These are phyloP conservation scores for Aspergillus sergii DNA, from an alignment of 2,329 filamentous ascomycete species.

Conservation along the genomic window DNA sequence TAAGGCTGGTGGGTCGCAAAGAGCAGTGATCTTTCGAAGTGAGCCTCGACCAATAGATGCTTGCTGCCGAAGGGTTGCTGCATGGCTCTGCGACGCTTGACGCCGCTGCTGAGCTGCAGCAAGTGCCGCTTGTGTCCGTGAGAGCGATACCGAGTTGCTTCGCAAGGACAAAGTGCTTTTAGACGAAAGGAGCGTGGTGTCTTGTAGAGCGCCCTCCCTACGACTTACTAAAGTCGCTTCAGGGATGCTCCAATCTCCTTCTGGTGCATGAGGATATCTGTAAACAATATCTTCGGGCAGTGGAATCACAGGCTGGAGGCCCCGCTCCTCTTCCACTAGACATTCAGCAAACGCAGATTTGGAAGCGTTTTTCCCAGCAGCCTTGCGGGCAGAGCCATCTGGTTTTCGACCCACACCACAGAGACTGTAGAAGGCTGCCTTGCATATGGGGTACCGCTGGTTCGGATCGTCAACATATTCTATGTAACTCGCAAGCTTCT, in stretches of 20 bases:
- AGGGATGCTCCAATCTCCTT: conserved; percentile 45
- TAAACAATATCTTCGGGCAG: conserved; percentile 50
- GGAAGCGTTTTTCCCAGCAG: conserved; percentile 48
- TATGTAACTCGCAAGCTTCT: conserved; percentile 39
- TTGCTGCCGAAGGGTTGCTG: conserved; percentile 51
- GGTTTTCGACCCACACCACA: conserved; percentile 49
- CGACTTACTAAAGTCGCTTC: conserved; percentile 23
- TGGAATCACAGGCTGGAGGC: conserved; percentile 49
- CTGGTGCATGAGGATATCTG: conserved; percentile 42
- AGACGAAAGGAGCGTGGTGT: conserved; percentile 32
- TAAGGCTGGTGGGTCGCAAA: conserved; percentile 26
- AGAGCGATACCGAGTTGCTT: conserved; percentile 31
- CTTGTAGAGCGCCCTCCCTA: conserved; percentile 28
- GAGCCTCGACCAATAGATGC: conserved; percentile 38
- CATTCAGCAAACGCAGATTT: conserved; percentile 52
- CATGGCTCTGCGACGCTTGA: conserved; percentile 48
- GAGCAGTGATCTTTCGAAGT: conserved; percentile 29
- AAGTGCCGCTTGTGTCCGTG: conserved; percentile 43
- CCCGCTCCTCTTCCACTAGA: conserved; percentile 47
- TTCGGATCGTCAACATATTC: conserved; percentile 38
- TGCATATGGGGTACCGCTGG: conserved; percentile 43
- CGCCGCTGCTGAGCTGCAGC: conserved; percentile 44
- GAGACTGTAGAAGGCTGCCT: conserved; percentile 46
- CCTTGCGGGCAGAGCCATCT: conserved; percentile 44
- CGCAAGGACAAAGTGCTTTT: conserved; percentile 31